Percentiles rank a stretch among this genome's conserved stretches.
Conservation (phyloP, 768 basidiomycete species). For the Arthromyces matolae region DNA sequence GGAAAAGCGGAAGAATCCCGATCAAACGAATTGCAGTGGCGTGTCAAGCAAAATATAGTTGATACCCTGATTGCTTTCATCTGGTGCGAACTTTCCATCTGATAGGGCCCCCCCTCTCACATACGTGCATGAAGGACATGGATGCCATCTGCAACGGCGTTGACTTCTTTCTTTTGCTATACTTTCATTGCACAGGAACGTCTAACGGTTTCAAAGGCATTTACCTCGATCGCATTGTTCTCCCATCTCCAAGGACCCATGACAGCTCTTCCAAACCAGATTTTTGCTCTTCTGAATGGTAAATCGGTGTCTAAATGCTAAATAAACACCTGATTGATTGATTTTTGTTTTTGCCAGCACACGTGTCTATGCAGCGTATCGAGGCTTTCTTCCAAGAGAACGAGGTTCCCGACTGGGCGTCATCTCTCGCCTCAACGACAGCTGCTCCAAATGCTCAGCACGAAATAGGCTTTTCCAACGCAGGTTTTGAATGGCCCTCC, state of each 20-base stretch:
- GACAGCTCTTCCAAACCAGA: constrained; percentile 57
- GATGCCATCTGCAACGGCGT: constrained; percentile 68
- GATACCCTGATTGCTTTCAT: constrained; percentile 65
- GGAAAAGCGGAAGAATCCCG: constrained; percentile 47
- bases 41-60: constrained; percentile 59
- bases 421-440: constrained; percentile 44
- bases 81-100: constrained; percentile 36
- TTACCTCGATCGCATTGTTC: constrained; percentile 78
- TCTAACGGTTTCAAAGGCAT: constrained; percentile 76
- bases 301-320: constrained; percentile 7
- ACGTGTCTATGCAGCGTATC: constrained; percentile 81
- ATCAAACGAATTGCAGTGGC: constrained; percentile 63
- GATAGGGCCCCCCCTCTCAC: not conserved
- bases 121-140: constrained; percentile 48
- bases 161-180: constrained; percentile 61
- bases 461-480: constrained; percentile 52
- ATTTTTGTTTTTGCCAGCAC: constrained; percentile 39
- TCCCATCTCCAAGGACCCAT: constrained; percentile 66
- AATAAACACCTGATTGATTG: constrained; percentile 1
- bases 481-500: constrained; percentile 57
- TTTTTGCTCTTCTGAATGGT: constrained; percentile 66
- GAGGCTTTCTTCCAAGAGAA: constrained; percentile 67
- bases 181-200: constrained; percentile 61
- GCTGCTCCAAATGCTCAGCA: constrained; percentile 13
- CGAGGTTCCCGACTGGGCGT: constrained; percentile 79